Percentiles rank a stretch among this genome's conserved stretches.
Evolutionary conservation across 2,329 filamentous ascomycete genomes (phyloP).

Genomic region (Fusarium sp.): DNA sequence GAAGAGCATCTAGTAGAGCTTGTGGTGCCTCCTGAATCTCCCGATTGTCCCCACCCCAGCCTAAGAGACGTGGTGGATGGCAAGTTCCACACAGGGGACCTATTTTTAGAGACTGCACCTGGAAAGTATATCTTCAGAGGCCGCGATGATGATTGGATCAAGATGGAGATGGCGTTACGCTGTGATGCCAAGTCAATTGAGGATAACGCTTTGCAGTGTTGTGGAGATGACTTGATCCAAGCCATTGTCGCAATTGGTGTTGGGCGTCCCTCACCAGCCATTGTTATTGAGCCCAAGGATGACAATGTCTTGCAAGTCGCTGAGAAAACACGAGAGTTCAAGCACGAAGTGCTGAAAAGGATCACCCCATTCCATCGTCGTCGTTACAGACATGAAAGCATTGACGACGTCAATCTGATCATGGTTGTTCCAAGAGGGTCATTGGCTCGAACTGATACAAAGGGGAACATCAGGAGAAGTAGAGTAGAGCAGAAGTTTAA

Average conservation of each 20-base stretch:
- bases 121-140: conserved; percentile 28
- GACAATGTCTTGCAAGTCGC: not conserved
- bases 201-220: conserved; percentile 16
- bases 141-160: conserved; percentile 41
- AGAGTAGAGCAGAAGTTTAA: not conserved
- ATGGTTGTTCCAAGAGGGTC: not conserved
- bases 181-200: conserved; percentile 37
- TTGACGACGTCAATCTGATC: not conserved
- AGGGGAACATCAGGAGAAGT: no score
- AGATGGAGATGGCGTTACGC: conserved; percentile 34
- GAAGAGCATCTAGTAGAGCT: conserved; percentile 13
- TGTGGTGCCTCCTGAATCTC: conserved; percentile 8
- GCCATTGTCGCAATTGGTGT: conserved; percentile 25
- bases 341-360: conserved; percentile 18
- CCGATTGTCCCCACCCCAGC: conserved; percentile 19
- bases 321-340: not conserved
- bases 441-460: not conserved
- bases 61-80: conserved; percentile 18
- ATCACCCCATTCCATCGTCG: conserved; percentile 32
- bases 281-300: conserved; percentile 23
- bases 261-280: conserved; percentile 23
- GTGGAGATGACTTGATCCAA: conserved; percentile 24
- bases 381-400: not conserved
- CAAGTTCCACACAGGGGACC: conserved; percentile 37
- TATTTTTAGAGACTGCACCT: conserved; percentile 35